phyloP scores from a whole-genome alignment of 441 rosid species.

The Capsella rubella region DNA sequence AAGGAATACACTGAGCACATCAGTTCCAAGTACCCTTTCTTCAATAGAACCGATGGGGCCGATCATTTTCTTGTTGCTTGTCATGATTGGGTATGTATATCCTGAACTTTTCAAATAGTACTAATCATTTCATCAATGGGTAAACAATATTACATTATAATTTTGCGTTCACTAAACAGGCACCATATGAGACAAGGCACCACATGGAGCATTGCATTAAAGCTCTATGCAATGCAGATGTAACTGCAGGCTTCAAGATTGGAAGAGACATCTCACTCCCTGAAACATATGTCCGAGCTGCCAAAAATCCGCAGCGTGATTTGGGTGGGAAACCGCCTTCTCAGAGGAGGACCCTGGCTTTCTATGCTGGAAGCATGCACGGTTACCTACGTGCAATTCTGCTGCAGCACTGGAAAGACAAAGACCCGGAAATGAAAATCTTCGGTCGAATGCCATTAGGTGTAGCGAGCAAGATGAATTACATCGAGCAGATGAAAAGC shows the following conservation, averaged over 20 bases:
- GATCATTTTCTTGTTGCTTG: constrained; percentile 83
- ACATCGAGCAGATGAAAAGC: constrained; percentile 86
- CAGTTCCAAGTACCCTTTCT: constrained; percentile 69
- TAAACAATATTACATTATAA: not conserved
- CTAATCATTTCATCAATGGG: not conserved
- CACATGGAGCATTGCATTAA: constrained; percentile 96
- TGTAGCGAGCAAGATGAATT: constrained; percentile 89
- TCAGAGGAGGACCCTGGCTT: constrained; percentile 68
- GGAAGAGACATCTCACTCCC: constrained; percentile 96
- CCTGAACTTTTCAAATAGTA: not conserved
- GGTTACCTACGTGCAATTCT: constrained; percentile 81
- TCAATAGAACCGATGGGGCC: constrained; percentile 73
- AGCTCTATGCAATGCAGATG: constrained; percentile 93
- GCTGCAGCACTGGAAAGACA: constrained; percentile 84
- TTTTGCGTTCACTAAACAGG: constrained; percentile 52
- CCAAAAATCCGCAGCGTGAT: constrained; percentile 88
- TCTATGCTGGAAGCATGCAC: constrained; percentile 88
- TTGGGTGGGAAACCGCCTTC: constrained; percentile 88
- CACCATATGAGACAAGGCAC: constrained; percentile 92
- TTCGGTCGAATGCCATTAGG: constrained; percentile 87
- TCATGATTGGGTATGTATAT: constrained; percentile 76
- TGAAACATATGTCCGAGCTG: constrained; percentile 87
- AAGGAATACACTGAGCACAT: constrained; percentile 63
- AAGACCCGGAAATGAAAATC: constrained; percentile 76
- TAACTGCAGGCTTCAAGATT: constrained; percentile 81